Conservation (phyloP, 345 rosid species). For the Streptanthus diversifolius region DNA sequence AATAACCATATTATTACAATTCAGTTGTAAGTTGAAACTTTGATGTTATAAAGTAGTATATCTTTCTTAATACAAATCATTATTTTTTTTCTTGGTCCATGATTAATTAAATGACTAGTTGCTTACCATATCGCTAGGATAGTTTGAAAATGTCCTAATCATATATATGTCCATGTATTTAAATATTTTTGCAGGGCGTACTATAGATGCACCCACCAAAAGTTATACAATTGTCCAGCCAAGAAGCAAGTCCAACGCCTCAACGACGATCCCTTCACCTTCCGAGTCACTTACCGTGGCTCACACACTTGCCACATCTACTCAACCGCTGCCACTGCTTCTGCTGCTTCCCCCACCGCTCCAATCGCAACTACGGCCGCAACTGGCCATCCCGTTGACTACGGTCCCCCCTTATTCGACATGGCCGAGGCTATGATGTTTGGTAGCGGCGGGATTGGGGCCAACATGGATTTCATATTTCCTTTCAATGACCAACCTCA, state of each 20-base stretch:
- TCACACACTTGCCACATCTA: constrained; percentile 77
- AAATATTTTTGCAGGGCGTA: constrained; percentile 50
- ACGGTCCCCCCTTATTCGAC: not conserved
- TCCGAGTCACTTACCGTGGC: constrained; percentile 57
- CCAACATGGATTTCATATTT: constrained; percentile 20
- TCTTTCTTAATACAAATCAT: not conserved
- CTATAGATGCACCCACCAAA: constrained; percentile 83
- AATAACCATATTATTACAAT: not conserved
- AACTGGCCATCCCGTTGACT: constrained; percentile 12
- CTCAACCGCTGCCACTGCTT: constrained; percentile 26
- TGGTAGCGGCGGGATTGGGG: constrained; percentile 5
- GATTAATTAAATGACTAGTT: not conserved
- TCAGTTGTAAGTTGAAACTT: not conserved
- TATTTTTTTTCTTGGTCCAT: not conserved
- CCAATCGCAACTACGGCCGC: not conserved
- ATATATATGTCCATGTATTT: not conserved
- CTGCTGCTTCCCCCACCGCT: not conserved
- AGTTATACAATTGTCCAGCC: constrained; percentile 72
- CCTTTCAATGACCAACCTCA: constrained; percentile 13
- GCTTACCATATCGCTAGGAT: not conserved
- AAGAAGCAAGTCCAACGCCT: constrained; percentile 88
- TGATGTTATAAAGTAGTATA: not conserved
- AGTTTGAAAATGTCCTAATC: not conserved
- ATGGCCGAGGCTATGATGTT: constrained; percentile 23
- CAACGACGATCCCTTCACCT: constrained; percentile 57